Conservation (phyloP, 73 alveolate genomes). For the Blepharisma japonicum region DNA sequence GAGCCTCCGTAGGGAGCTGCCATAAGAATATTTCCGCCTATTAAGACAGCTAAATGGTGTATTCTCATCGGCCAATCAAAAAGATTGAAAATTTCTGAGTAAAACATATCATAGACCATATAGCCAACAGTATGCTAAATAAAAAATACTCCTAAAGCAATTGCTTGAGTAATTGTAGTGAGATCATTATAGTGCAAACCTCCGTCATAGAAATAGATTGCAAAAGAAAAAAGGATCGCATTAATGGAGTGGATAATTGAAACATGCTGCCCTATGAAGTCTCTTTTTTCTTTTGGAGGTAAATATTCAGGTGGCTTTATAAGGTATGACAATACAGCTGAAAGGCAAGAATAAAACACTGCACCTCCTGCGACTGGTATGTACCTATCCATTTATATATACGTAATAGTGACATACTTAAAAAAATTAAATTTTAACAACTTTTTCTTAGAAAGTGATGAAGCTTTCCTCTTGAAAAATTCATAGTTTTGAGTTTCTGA, state of each 20-base stretch:
- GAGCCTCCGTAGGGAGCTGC: constrained; percentile 5
- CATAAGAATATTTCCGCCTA: constrained; percentile 7
- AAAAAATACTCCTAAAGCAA: background rate
- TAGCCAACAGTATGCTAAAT: constrained; percentile 17
- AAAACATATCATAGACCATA: constrained; percentile 1
- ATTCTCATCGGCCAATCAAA: constrained; percentile 21
- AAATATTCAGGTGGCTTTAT: background rate
- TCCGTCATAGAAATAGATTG: background rate
- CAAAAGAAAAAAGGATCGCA: background rate
- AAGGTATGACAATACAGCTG: too few species aligned
- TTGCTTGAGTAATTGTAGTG: background rate
- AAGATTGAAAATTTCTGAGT: background rate
- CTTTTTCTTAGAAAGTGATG: too few species aligned
- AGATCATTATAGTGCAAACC: background rate
- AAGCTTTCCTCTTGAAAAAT: too few species aligned
- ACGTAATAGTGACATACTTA: too few species aligned
- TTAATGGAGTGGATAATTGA: background rate
- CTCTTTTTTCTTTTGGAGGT: background rate
- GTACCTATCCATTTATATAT: too few species aligned
- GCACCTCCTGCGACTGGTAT: too few species aligned
- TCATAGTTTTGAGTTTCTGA: too few species aligned
- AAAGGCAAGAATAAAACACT: too few species aligned
- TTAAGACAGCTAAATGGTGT: background rate
- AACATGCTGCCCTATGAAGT: constrained; percentile 25
- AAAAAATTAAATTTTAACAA: too few species aligned